These are phyloP conservation scores for Gossypium turneri DNA, from an alignment of 345 rosid species.

Conservation along the genomic window DNA sequence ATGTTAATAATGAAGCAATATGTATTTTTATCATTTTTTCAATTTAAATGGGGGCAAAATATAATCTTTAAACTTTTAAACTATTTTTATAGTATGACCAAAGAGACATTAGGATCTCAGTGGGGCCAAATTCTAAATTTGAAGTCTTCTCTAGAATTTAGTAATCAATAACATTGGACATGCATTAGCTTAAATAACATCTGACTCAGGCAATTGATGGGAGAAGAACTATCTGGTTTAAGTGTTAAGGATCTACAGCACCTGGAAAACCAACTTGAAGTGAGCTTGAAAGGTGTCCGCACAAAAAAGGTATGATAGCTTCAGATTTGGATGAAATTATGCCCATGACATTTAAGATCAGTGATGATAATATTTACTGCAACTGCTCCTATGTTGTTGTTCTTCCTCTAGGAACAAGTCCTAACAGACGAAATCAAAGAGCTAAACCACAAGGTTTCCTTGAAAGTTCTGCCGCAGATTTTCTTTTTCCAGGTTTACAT, in stretches of 20 bases:
- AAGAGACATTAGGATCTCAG: too few relatives aligned
- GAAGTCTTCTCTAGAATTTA: background rate
- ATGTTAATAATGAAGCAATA: too few relatives aligned
- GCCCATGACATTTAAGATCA: background rate
- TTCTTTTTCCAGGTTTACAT: background rate
- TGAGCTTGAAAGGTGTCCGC: slow-evolving; percentile 59
- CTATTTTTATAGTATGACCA: too few relatives aligned
- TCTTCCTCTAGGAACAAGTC: slow-evolving; percentile 48
- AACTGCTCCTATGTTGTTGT: background rate
- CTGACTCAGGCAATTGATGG: slow-evolving; percentile 59
- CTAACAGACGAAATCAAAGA: slow-evolving; percentile 53
- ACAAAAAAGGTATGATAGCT: slow-evolving; percentile 46
- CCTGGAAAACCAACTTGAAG: slow-evolving; percentile 66
- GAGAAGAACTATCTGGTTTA: slow-evolving; percentile 76
- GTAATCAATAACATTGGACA: background rate
- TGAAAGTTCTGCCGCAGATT: background rate
- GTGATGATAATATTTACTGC: background rate
- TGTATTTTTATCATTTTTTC: too few relatives aligned
- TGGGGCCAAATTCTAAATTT: too few relatives aligned
- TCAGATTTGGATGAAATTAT: background rate
- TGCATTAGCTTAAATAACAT: slow-evolving; percentile 1
- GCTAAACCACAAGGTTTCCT: slow-evolving; percentile 51
- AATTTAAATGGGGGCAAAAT: too few relatives aligned
- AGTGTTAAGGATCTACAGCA: slow-evolving; percentile 52
- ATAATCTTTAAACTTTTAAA: too few relatives aligned